Base-by-base conservation (phyloP, 2,329 filamentous ascomycete species). In the Aspergillus japonicus region DNA sequence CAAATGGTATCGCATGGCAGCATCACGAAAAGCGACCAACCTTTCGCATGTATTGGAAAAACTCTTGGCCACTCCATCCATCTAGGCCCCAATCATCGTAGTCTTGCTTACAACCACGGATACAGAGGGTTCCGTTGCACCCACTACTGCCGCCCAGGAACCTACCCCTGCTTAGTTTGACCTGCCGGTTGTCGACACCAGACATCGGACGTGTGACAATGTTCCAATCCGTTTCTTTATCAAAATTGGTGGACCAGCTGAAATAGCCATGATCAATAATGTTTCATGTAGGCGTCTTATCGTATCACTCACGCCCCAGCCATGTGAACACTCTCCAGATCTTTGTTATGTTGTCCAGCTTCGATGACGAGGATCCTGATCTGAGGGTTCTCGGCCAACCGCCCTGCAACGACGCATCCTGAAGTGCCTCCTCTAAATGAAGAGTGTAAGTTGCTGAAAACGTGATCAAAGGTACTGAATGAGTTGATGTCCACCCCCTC, bases 1-100 rank as follows among this genome's bases (percentile, higher is more conserved):
- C 23, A 19, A 19, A 44, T 2, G 19, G 60, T n/a, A 19, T 19
- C 21, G 11, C n/a, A 11, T 47, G n/a, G 19, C 44, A 7, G 56
- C 50, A 23, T n/a, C 12, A 26, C 3, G 29, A 24, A 4, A n/a
- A 3, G 14, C 29, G 12, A 11, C 39, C 14, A 19, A 82, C 80
- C 78, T 85, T 86, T 53, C 73, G 77, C 80, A 86, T 87, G 56
- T 82, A 84, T 12, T 71, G 73, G 61, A 83, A 86, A 63, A 86
- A 80, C 23, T 86, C 83, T 4, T 83, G 80, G 4, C 85, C 83
- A 57, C 77, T 81, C 84, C 85, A 85, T 2, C 82, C 84, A 5
- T 74, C 39, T 76, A 80, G 63, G 2, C 71, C 78, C 85, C 85
- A 86, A 59, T 87, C 83, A 69, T 87, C 82, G 58, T 76, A 81